Conservation (phyloP, 164 flowering plant species). For the grape (Vitis vinifera) region ASM3070453v1 NC_081805.1:7101001-7101500, state of each 20-base stretch:
- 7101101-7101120: no score
- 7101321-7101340: slow-evolving; percentile 44
- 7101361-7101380: slow-evolving; percentile 34
- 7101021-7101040: no score
- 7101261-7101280: slow-evolving; percentile 68
- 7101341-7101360: slow-evolving; percentile 39
- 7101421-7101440: slow-evolving; percentile 30
- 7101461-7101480: slow-evolving; percentile 50
- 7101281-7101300: slow-evolving; percentile 68
- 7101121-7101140: no score
- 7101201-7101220: background rate
- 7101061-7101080: no score
- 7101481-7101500: no score
- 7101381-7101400: slow-evolving; percentile 70
- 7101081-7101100: no score
- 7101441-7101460: slow-evolving; percentile 54
- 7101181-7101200: no score
- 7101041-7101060: no score
- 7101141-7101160: no score
- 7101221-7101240: background rate
- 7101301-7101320: slow-evolving; percentile 41
- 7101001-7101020: no score
- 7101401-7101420: slow-evolving; percentile 31
- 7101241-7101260: background rate
- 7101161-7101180: no score